Base-by-base conservation (phyloP, 139 green algal genomes). In the Pseudopediastrum boryanum region DNA sequence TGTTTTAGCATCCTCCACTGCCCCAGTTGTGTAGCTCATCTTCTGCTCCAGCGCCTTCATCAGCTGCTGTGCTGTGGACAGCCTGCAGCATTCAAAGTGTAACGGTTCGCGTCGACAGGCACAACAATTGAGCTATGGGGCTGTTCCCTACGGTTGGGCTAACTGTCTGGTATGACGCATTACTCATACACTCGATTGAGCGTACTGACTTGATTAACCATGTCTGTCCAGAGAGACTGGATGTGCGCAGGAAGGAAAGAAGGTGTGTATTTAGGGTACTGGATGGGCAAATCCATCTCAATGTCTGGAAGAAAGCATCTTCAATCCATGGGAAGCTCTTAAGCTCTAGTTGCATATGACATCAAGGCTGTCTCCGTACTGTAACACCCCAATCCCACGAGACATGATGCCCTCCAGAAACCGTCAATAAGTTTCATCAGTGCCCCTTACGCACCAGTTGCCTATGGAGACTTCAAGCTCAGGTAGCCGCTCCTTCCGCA, bases 401-500 rank as follows among this genome's bases (percentile, higher is more conserved):
- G 35, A 4, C n/a, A 71, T 75, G 8, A 21, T 58, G 46, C 8
- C 3, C 31, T 62, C 7, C 4, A 48, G 39, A 7, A 23, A 12
- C 59, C 9, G 44, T 10, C 12, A 42, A 25, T 41, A 10, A n/a
- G 16, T 8, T 44, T 6, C 38, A 8, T 9, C 31, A 23, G 13
- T 43, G 10, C 19, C 7, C 8, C 38, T 59, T 12, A n/a, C 80
- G 10, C 65, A 93, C 91, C 92, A 96, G 13, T 50, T 80, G 19
- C 42, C 59, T 33, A 96, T 76, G 1, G 86, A 76, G 0, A 51
- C 74, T 2, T 80, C 79, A 10, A 95, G 67, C 4, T 68, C 61
- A 0, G 58, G 51, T 64, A 94, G 52, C 33, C 91, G 52, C 29
- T 87, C 77, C 3, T 84, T 83, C 31, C 79, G 82, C 51, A 95